A percentile compares a stretch with the other conserved stretches of the same genome.
Evolutionary conservation across 2,329 filamentous ascomycete genomes (phyloP).

Genomic region (Apiospora malaysiana): DNA sequence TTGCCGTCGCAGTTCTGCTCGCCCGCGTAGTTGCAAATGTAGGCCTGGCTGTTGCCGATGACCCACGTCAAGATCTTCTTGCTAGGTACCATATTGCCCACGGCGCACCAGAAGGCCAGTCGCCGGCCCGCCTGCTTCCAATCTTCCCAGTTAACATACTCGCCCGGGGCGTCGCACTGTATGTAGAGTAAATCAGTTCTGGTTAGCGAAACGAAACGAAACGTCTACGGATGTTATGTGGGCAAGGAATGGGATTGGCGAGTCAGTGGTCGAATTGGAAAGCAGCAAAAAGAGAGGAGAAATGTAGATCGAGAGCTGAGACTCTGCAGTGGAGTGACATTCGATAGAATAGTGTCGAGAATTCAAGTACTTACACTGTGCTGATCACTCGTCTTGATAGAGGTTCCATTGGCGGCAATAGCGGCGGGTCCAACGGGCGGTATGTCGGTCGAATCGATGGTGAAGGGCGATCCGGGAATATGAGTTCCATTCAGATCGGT

Average conservation of each 20-base stretch:
- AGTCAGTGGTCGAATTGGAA: too few relatives aligned
- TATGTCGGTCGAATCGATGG: neutral
- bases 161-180: neutral
- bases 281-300: neutral
- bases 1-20: slow-evolving; percentile 7
- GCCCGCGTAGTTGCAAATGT: slow-evolving; percentile 20
- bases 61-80: neutral
- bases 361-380: neutral
- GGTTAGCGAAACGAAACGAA: neutral
- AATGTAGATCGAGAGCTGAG: too few relatives aligned
- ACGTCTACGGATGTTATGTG: neutral
- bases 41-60: neutral
- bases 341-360: neutral
- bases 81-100: neutral
- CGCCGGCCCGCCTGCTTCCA: neutral
- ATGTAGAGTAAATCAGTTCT: too few relatives aligned
- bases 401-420: neutral
- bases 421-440: neutral
- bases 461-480: neutral
- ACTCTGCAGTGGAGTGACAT: too few relatives aligned
- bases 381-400: neutral
- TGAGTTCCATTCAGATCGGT: neutral
- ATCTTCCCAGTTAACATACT: neutral
- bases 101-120: slow-evolving; percentile 3
- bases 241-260: neutral